phyloP scores from a whole-genome alignment of 2,329 filamentous ascomycete species.

The Fusarium annulatum region DNA sequence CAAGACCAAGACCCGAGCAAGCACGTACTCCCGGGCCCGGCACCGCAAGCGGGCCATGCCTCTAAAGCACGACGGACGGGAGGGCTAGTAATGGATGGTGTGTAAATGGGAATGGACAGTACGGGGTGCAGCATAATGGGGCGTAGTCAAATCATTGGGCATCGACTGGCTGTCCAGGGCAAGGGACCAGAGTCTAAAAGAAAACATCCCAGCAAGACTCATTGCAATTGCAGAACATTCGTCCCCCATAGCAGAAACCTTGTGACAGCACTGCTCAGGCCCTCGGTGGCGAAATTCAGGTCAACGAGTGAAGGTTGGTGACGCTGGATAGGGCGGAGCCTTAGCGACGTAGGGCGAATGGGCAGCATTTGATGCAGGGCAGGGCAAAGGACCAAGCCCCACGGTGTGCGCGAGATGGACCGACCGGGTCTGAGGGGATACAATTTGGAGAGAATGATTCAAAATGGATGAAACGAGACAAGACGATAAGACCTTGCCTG shows the following conservation, averaged over 20 bases:
- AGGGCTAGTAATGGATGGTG: constrained; percentile 35
- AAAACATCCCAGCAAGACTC: constrained; percentile 20
- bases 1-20: constrained; percentile 27
- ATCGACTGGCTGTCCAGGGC: constrained; percentile 33
- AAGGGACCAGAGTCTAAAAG: constrained; percentile 33
- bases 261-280: constrained; percentile 22
- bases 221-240: constrained; percentile 16
- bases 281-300: constrained; percentile 31
- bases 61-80: constrained; percentile 35
- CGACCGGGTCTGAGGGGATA: constrained; percentile 7
- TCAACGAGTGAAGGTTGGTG: constrained; percentile 34
- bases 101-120: constrained; percentile 15
- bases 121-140: constrained; percentile 33
- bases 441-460: constrained; percentile 4
- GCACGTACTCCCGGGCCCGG: constrained; percentile 35
- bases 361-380: constrained; percentile 23
- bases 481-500: background rate
- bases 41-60: constrained; percentile 37
- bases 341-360: constrained; percentile 26
- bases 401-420: constrained; percentile 32
- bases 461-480: constrained; percentile 31
- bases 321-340: constrained; percentile 38
- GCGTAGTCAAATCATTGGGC: constrained; percentile 43
- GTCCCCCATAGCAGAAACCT: constrained; percentile 7
- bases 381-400: constrained; percentile 39